Base-by-base conservation (phyloP, 129 eudicot genomes). In the Flaveria bidentis region DNA sequence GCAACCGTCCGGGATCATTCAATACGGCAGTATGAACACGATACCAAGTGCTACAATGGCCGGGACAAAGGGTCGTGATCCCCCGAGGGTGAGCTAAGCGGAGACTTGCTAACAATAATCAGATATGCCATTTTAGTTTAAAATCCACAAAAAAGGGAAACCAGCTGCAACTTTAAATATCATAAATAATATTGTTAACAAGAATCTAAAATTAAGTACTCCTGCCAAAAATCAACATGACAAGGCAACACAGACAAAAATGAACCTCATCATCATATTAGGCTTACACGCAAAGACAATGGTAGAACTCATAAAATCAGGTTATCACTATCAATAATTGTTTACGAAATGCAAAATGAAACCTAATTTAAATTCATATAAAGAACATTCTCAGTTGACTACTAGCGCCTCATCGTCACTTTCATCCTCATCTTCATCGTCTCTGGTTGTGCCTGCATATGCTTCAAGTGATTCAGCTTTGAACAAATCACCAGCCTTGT, bases 391-490 rank as follows among this genome's bases (percentile, higher is more conserved):
- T 82, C 81, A 80, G 9, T 76, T 80, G 46, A 86, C 64, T 77
- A 89, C 73, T 52, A 73, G 79, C 22, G 66, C 74, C 66, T 76
- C 87, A 30, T 81, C 86, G 20, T 82, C 85, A 16, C 82, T 75
- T 66, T 53, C 71, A 73, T 79, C 82, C 58, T 80, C 88, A 47
- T 75, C 80, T 47, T 78, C 89, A 18, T 85, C 86, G 33, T 85
- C 91, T 77, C 64, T 76, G 76, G 81, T 75, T 42, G 46, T 41
- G 71, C 80, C 89, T 60, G 89, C 96, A 71, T 86, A 82, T 75
- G 89, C 96, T 56, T 91, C 94, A 0, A 91, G 90, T 57, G 97
- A 87, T 76, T 75, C 81, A 23, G 80, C 93, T 50, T 82, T 71
- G 15, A 82, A 82, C 53, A 91, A 76, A 28, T 86, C 91, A 83